Evolutionary conservation across 495 filamentous ascomycete genomes (phyloP).

Genomic region (Astrothelium subdiscretum): DNA sequence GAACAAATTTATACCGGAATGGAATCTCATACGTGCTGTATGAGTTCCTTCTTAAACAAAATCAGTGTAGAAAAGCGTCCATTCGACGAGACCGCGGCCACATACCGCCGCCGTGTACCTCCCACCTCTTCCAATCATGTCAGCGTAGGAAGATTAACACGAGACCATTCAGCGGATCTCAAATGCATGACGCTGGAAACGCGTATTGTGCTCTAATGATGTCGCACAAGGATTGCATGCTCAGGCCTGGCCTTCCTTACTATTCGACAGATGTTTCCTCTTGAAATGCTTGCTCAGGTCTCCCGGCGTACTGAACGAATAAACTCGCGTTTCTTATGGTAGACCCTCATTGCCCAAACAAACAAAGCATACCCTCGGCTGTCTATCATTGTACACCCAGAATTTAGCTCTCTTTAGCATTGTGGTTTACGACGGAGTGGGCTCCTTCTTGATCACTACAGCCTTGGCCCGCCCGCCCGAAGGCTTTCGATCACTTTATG

Average conservation of each 20-base stretch:
- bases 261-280: constrained; percentile 17
- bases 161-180: not conserved
- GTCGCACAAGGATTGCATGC: not conserved
- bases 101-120: too few relatives aligned
- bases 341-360: constrained; percentile 28
- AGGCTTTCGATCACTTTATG: constrained; percentile 5
- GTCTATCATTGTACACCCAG: constrained; percentile 23
- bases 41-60: too few relatives aligned
- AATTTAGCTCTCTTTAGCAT: constrained; percentile 23
- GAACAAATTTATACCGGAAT: too few relatives aligned
- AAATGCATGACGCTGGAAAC: not conserved
- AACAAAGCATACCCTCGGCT: constrained; percentile 31
- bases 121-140: too few relatives aligned
- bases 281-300: constrained; percentile 35
- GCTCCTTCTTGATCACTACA: not conserved
- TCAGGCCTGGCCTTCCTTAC: not conserved
- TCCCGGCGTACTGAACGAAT: constrained; percentile 24
- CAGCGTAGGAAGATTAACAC: too few relatives aligned
- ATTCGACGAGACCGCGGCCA: too few relatives aligned
- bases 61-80: too few relatives aligned
- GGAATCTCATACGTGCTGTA: too few relatives aligned
- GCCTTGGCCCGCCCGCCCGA: not conserved
- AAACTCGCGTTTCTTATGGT: constrained; percentile 20
- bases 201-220: not conserved
- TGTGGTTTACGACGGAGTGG: not conserved